phyloP scores from a whole-genome alignment of 192 early-diverging fungal genomes.

The Rhizoclosmatium globosum region DNA sequence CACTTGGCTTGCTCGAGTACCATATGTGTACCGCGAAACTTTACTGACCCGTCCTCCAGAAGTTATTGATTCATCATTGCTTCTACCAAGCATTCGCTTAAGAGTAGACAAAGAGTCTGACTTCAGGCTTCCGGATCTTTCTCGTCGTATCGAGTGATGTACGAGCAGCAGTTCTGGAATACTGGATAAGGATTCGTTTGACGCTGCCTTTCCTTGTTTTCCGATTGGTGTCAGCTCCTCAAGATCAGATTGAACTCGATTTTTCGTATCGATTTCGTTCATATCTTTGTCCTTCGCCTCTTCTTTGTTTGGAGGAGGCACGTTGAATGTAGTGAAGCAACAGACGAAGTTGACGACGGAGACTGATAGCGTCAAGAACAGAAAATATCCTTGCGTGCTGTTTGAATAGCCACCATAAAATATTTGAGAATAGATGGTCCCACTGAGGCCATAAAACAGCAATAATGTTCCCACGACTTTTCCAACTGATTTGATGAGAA shows the following conservation, averaged over 20 bases:
- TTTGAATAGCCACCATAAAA: slow-evolving; percentile 2
- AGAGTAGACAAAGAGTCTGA: neutral
- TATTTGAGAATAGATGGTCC: slow-evolving; percentile 41
- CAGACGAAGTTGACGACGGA: slow-evolving; percentile 31
- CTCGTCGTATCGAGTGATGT: neutral
- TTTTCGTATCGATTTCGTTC: neutral
- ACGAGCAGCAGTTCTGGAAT: neutral
- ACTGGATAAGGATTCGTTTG: neutral
- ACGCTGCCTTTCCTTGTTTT: neutral
- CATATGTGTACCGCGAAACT: too few relatives aligned
- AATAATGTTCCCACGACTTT: slow-evolving; percentile 35
- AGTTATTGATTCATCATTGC: too few relatives aligned
- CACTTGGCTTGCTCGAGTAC: neutral
- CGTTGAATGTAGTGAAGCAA: slow-evolving; percentile 16
- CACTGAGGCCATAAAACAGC: slow-evolving; percentile 47
- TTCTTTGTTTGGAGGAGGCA: neutral
- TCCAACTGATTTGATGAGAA: slow-evolving; percentile 25
- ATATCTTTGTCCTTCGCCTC: neutral
- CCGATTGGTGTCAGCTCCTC: too few relatives aligned
- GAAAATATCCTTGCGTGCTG: slow-evolving; percentile 30
- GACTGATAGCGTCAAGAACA: slow-evolving; percentile 31
- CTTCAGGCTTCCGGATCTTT: neutral
- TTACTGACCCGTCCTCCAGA: too few relatives aligned
- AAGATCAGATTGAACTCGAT: too few relatives aligned
- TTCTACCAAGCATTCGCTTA: neutral